Percentiles rank a stretch among this genome's conserved stretches.
These are phyloP conservation scores for Heterobasidion irregulare DNA, from an alignment of 1,284 basidiomycete species.

Conservation along the genomic window DNA sequence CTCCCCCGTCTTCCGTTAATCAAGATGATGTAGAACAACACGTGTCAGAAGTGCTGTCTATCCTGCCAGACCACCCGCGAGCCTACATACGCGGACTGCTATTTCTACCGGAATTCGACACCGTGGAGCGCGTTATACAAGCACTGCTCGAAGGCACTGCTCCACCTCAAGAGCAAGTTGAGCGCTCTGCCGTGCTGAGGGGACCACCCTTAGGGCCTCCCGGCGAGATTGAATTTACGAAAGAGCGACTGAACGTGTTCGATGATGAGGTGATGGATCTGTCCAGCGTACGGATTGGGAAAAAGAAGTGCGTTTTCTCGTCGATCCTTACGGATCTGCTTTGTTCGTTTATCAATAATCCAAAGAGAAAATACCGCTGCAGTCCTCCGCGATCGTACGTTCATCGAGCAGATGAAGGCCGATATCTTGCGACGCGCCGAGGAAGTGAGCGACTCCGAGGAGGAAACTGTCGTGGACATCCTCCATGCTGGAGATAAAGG, in stretches of 20 bases:
- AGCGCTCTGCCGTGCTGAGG: background rate
- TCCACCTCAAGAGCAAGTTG: constrained; percentile 27
- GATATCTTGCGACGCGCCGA: constrained; percentile 75
- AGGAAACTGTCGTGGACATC: constrained; percentile 47
- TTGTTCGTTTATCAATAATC: constrained; percentile 10
- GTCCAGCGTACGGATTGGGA: constrained; percentile 52
- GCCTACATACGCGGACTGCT: constrained; percentile 53
- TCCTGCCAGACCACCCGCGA: constrained; percentile 52
- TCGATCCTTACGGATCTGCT: constrained; percentile 1
- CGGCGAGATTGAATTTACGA: constrained; percentile 28
- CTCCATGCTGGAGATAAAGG: constrained; percentile 9
- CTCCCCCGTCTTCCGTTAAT: constrained; percentile 6
- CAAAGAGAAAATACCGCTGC: constrained; percentile 23
- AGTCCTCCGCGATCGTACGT: constrained; percentile 46
- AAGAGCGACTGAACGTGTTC: constrained; percentile 61
- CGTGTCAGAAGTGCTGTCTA: constrained; percentile 59
- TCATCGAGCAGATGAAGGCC: constrained; percentile 70
- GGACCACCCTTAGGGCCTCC: background rate
- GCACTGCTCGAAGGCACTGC: constrained; percentile 68
- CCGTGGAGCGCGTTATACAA: constrained; percentile 52
- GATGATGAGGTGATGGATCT: constrained; percentile 65
- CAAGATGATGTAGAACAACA: constrained; percentile 39
- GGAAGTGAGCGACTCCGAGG: constrained; percentile 41
- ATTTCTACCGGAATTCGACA: constrained; percentile 34
- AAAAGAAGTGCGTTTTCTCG: constrained; percentile 44